Base-by-base conservation (phyloP, 1,284 basidiomycete genomes). In the Tilletia caries region DNA sequence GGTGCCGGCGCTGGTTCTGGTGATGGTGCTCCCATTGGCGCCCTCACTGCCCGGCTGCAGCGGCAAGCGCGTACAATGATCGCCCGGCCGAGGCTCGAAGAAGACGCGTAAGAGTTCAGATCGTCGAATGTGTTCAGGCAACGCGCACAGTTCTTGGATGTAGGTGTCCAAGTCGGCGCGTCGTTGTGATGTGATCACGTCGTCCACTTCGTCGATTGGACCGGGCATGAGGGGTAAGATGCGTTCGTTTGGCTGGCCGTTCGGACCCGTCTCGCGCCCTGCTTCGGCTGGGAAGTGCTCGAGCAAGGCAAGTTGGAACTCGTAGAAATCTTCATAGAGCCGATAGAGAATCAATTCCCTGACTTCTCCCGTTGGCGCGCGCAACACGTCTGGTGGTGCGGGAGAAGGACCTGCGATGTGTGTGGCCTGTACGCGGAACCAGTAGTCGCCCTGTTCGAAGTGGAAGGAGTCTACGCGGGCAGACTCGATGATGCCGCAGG, bases 281-380 rank as follows among this genome's bases (percentile, higher is more conserved):
- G 93, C 95, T 85, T 98, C 95, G 66, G 88, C 86, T 3, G 93
- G 93, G 84, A 95, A 96, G 0, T 88, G 86, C 67, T 93, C 89
- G 71, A 97, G 88, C 44, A 99, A 88, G 10, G 88, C 87, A 68
- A 96, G 91, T 81, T 99, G 96, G 84, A 98, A 98, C 79, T 95
- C 93, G 86, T 95, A 96, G 84, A 99, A 99, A 84, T 99, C 95
- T 80, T 96, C 92, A 86, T 99, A 99, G 20, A 93, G 89, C 66
- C 96, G 89, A 85, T 96, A 98, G 50, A 98, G 87, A 74, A 95
- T 90, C 67, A 98, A 89, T 33, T 92, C 89, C 79, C 89, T 91
- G 15, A 75, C 75, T 69, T 82, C 78, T 41, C 79, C 79, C 2
- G 73, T 74, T 2, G 74, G 73, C 2, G 78, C 75, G 18, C 68